These are phyloP conservation scores for Amaranthus palmeri DNA, from an alignment of 148 eudicot species.

Conservation along the genomic window DNA sequence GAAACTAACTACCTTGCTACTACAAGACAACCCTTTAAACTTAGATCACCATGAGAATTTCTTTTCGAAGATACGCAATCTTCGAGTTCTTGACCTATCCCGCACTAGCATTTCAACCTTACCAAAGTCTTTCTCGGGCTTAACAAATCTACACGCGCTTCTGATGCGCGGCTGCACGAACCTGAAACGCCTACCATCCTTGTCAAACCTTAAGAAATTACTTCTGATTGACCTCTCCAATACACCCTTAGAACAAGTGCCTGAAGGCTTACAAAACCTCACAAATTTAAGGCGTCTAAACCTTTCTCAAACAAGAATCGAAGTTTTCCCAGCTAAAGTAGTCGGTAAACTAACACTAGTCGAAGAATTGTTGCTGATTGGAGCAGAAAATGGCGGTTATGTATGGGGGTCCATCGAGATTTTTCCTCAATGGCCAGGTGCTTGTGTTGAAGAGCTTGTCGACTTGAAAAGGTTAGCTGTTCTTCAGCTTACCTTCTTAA, in stretches of 20 bases:
- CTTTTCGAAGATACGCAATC: constrained; percentile 25
- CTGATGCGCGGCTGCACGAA: constrained; percentile 25
- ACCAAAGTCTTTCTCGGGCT: constrained; percentile 23
- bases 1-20: constrained; percentile 20
- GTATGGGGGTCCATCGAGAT: constrained; percentile 33
- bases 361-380: constrained; percentile 28
- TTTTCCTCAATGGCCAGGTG: constrained; percentile 21
- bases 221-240: constrained; percentile 24
- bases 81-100: constrained; percentile 29
- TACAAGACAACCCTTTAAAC: constrained; percentile 25
- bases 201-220: constrained; percentile 21
- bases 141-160: constrained; percentile 26
- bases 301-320: constrained; percentile 26
- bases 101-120: constrained; percentile 20
- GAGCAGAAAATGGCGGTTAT: constrained; percentile 25
- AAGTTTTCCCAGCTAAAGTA: constrained; percentile 20
- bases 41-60: constrained; percentile 16
- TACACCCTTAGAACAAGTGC: constrained; percentile 25
- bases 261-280: constrained; percentile 24
- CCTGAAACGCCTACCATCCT: constrained; percentile 20
- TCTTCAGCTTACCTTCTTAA: constrained; percentile 26
- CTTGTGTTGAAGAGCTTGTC: constrained; percentile 32
- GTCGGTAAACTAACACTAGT: constrained; percentile 19
- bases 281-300: constrained; percentile 27
- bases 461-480: constrained; percentile 12